Evolutionary conservation across 2,329 filamentous ascomycete species (phyloP), one percentile per base, ranked within the genome.

Genomic region (Aspergillus aculeatinus): DNA sequence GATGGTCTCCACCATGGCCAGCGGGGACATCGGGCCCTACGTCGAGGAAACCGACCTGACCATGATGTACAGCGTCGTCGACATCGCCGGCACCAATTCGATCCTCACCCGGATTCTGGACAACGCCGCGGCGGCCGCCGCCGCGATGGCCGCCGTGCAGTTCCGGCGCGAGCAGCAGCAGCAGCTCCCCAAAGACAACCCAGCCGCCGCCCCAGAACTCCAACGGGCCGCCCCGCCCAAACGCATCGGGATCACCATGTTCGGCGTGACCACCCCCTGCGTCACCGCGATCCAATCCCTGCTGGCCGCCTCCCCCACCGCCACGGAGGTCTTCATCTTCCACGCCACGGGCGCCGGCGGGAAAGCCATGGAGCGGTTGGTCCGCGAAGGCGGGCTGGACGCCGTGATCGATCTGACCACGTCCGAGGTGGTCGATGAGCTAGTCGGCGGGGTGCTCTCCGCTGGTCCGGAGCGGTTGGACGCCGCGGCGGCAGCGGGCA

Each of bases 321-420:
- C 33, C 14, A 6, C 70, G 2, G 87, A 90, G 64, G 80, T 83
- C 2, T 88, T 85, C 64, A 79, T 90, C 2, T 91, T 91, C 68
- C 88, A 90, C 67, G 88, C 88, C 2, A 90, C 88, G 0, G 88
- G 88, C 0, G 81, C 86, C 14, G 89, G 89, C 0, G 88, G 89
- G 2, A 81, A 81, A 55, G 86, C 88, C 0, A 88, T 91, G 88
- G 89, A 91, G 69, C 78, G 85, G 0, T 76, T 91, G 2, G 74
- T 89, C 1, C 68, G 70, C 0, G 83, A 87, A 65, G 79, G 79
- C 0, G 74, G 77, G n/a, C 76, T 91, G 1, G 86, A 89, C 66
- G 88, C 84, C 0, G 81, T 90, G 0, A 74, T 90, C 3, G 89
- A 91, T 67, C 73, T 91, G n/a, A 91, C 89, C 0, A 90, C 88